Base-by-base conservation (phyloP, 768 basidiomycete genomes). In the Pholiota molesta region DNA sequence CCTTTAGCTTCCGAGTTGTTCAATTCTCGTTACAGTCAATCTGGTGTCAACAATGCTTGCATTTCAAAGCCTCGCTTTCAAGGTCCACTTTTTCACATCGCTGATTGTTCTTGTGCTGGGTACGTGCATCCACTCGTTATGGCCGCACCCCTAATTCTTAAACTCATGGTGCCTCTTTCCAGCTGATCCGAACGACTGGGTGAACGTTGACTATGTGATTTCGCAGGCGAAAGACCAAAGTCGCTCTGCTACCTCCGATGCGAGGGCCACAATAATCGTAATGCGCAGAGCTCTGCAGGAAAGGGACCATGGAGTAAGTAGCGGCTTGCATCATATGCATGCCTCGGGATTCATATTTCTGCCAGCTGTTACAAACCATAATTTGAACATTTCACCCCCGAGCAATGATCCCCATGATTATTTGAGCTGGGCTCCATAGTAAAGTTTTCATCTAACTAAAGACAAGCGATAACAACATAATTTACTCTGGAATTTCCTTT, bases 351-450 rank as follows among this genome's bases (percentile, higher is more conserved):
- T 23, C 28, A 7, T 21, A 23, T 29, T 42, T 54, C 16, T 13
- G n/a, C n/a, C 33, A 69, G 82, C 73, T 55, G 68, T 83, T 35
- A 73, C 73, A 33, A 77, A 74, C 53, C 19, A 65, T 11, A 64
- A 69, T 0, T 13, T 13, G 16, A 65, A 57, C 14, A 44, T 62
- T 19, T 33, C 70, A 14, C 70, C 75, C 14, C 73, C 75, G 1
- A 75, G 72, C 53, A 52, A 67, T 28, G 62, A 85, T 61, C 45
- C 69, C 8, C 78, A 75, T 39, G 85, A 86, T 68, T 86, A 86
- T 66, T 68, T 86, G 58, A 84, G 83, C 62, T 86, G 80, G 79
- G 85, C 84, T 17, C 85, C 85, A 3, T 86, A 86, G 85, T 86
- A 66, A 59, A 59, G 52, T 47, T 7, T 33, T 28, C 5, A 9